Evolutionary conservation across 441 rosid genomes (phyloP), one percentile per base, ranked within the genome.

Genomic region (Adansonia grandidieri): DNA sequence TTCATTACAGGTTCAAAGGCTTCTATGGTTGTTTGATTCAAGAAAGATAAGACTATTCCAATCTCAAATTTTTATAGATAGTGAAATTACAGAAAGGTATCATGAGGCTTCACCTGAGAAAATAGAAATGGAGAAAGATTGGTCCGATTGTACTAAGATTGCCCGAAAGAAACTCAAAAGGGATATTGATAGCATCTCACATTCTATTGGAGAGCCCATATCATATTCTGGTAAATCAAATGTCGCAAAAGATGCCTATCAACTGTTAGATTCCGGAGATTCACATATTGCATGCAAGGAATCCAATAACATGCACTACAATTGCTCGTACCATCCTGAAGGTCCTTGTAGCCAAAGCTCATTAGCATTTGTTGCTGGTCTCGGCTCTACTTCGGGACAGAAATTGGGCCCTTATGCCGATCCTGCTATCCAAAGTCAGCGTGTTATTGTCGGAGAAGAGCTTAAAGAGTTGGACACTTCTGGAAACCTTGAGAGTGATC

Each of bases 11-110:
- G 85, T 83, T 45, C 56, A 5, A 24, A 71, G 56, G 74, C 83
- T 83, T 50, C 81, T 83, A 13, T 50, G 70, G 48, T 63, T 84
- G 84, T 80, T 80, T 72, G 32, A 63, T 20, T 78, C 80, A 47
- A 78, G 80, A 76, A 80, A 73, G 76, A 71, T 47, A 24, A 10
- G 60, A 58, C 64, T 11, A 20, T 1, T 17, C 42, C 9, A 37
- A 62, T 37, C 45, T 47, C 54, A 9, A n/a, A 57, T 54, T 9
- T 48, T 40, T 48, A 44, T 40, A 22, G 24, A 53, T 0, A 60
- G 8, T 47, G 77, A 56, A 78, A 53, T 19, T 28, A 51, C n/a
- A 8, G 47, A 64, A 42, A 69, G 22, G 4, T 6, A 19, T 48
- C 22, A 2, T 17, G 47, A 40, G 53, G 5, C 48, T 28, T 54